A percentile compares a stretch with the other conserved stretches of the same genome.
These are phyloP conservation scores for Apiospora rasikravindrae DNA, from an alignment of 2,329 filamentous ascomycete species.

Conservation along the genomic window DNA sequence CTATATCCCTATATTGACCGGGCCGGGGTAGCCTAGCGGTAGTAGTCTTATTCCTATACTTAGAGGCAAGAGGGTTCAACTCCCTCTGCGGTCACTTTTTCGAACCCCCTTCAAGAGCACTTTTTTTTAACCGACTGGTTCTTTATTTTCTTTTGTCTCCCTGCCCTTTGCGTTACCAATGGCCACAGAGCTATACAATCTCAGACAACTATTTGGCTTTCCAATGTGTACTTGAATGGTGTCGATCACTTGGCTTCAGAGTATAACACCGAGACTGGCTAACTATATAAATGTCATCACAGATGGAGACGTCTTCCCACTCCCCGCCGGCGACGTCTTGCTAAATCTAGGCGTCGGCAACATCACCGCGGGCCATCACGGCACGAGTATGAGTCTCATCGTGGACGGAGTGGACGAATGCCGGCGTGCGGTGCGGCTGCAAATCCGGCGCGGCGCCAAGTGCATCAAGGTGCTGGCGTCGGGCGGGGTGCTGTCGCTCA, in stretches of 20 bases:
- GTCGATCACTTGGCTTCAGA: not conserved
- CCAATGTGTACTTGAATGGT: not conserved
- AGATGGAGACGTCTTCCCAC: conserved; percentile 41
- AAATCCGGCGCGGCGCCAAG: conserved; percentile 46
- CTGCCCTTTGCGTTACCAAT: not conserved
- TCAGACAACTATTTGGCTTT: not conserved
- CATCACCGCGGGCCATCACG: conserved; percentile 39
- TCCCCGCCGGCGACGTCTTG: conserved; percentile 42
- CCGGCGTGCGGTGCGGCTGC: conserved; percentile 44
- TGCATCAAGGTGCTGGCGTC: conserved; percentile 48
- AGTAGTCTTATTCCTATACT: not conserved
- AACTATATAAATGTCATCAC: not conserved
- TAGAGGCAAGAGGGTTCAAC: conserved; percentile 10
- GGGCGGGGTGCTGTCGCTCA: conserved; percentile 45
- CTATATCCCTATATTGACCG: not conserved
- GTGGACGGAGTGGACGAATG: conserved; percentile 49
- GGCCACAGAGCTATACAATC: not conserved
- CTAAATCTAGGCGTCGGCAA: conserved; percentile 40
- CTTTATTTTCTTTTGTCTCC: not conserved
- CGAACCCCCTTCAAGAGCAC: not conserved
- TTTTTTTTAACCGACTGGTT: too few species aligned
- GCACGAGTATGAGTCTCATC: conserved; percentile 33
- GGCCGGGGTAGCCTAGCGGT: conserved; percentile 7
- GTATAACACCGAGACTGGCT: not conserved
- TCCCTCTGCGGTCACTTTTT: not conserved